Percentiles rank a stretch among this genome's conserved stretches.
Conservation (phyloP, 2,329 filamentous ascomycete species). For the Colletotrichum euphorbiae region DNA sequence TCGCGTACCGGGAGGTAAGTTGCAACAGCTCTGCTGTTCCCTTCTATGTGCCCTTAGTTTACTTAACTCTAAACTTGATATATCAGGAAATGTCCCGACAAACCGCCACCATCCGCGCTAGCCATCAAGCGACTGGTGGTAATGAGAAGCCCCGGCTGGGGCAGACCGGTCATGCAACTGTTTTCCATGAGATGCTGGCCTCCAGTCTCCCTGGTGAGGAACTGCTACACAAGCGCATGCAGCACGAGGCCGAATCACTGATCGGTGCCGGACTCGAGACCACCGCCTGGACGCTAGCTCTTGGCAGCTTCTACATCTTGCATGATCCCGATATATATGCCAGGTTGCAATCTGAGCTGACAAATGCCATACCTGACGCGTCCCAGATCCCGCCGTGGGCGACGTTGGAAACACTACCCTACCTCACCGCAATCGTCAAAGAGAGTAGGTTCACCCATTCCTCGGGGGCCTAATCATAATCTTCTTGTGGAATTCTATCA, state of each 20-base stretch:
- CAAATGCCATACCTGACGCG: not conserved
- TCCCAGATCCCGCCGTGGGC: not conserved
- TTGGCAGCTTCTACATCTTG: constrained; percentile 1
- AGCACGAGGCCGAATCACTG: not conserved
- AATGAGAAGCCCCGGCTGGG: not conserved
- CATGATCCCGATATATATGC: not conserved
- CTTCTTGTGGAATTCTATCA: not conserved
- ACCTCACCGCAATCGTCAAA: not conserved
- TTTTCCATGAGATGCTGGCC: not conserved
- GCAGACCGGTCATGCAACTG: not conserved
- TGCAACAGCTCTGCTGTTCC: not conserved
- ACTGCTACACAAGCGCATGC: not conserved
- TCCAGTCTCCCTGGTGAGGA: not conserved
- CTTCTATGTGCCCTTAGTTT: not conserved
- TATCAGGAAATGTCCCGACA: not conserved
- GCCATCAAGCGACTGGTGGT: not conserved
- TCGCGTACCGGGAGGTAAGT: not conserved
- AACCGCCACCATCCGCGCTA: not conserved
- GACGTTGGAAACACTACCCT: not conserved
- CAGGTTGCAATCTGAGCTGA: not conserved
- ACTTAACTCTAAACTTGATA: not conserved
- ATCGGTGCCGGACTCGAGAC: not conserved
- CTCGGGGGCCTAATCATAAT: not conserved
- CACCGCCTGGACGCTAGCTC: not conserved
- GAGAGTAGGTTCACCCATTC: not conserved